Conservation (phyloP, 805 yeast genomes). For the Saturnispora besseyi region DNA sequence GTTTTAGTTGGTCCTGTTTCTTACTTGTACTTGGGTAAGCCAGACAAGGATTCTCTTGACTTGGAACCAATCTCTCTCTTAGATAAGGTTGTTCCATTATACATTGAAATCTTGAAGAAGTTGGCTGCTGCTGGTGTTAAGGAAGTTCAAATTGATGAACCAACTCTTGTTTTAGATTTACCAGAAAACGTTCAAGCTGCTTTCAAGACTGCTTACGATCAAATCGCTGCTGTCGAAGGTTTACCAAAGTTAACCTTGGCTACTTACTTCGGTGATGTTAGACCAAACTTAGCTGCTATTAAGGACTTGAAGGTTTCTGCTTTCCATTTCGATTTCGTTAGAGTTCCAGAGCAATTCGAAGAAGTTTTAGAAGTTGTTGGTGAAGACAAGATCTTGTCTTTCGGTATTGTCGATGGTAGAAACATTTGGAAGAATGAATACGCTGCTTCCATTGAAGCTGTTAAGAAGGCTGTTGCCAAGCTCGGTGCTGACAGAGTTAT, state of each 20-base stretch:
- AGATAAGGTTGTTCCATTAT: slow-evolving; percentile 86
- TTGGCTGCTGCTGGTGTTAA: slow-evolving; percentile 92
- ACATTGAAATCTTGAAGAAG: slow-evolving; percentile 80
- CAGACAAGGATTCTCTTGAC: slow-evolving; percentile 95
- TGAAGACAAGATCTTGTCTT: slow-evolving; percentile 74
- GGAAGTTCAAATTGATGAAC: slow-evolving; percentile 95
- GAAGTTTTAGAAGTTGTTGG: slow-evolving; percentile 61
- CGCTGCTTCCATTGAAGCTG: slow-evolving; percentile 73
- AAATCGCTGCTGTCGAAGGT: slow-evolving; percentile 55
- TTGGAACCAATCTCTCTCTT: slow-evolving; percentile 87
- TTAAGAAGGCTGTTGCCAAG: slow-evolving; percentile 73
- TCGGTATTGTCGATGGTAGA: slow-evolving; percentile 98
- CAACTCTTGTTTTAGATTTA: slow-evolving; percentile 88
- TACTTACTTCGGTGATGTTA: slow-evolving; percentile 96
- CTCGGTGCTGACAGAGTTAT: slow-evolving; percentile 80
- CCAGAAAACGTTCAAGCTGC: slow-evolving; percentile 77
- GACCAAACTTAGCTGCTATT: slow-evolving; percentile 89
- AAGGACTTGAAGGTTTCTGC: slow-evolving; percentile 88
- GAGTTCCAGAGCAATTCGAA: slow-evolving; percentile 93
- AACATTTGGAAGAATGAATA: slow-evolving; percentile 99
- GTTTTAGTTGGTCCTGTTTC: slow-evolving; percentile 96
- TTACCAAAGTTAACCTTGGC: slow-evolving; percentile 77
- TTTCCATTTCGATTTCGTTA: slow-evolving; percentile 92
- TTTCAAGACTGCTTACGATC: slow-evolving; percentile 80
- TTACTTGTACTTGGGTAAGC: slow-evolving; percentile 90